These are phyloP conservation scores for Afroboletus lepidellus DNA, from an alignment of 1,284 basidiomycete genomes.

Conservation along the genomic window DNA sequence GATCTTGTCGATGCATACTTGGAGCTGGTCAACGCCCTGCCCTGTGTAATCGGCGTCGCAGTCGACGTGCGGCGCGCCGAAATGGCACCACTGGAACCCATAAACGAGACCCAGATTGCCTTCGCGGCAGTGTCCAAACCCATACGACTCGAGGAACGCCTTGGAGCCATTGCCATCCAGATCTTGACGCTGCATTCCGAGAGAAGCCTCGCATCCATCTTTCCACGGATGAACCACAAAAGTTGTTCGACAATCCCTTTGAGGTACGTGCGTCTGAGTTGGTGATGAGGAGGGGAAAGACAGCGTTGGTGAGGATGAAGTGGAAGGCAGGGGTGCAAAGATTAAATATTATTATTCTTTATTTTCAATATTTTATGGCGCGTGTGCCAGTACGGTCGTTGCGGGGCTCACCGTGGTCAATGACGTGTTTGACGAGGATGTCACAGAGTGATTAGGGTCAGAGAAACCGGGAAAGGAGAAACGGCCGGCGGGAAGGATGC, in stretches of 20 bases:
- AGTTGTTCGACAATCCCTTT: conserved; percentile 94
- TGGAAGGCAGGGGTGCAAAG: conserved; percentile 89
- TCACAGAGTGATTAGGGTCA: background rate
- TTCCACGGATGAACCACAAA: conserved; percentile 91
- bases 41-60: conserved; percentile 84
- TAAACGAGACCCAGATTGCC: conserved; percentile 97
- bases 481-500: background rate
- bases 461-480: background rate
- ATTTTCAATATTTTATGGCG: too few species aligned
- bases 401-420: conserved; percentile 72
- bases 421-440: conserved; percentile 70
- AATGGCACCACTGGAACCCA: conserved; percentile 98
- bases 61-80: conserved; percentile 86
- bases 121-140: conserved; percentile 77
- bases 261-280: conserved; percentile 92
- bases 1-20: conserved; percentile 89
- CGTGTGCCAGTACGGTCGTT: conserved; percentile 90
- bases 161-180: conserved; percentile 95
- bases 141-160: conserved; percentile 83
- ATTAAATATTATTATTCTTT: too few species aligned
- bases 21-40: conserved; percentile 91
- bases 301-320: conserved; percentile 75
- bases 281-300: conserved; percentile 89
- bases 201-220: conserved; percentile 80
- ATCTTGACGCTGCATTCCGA: conserved; percentile 89